Evolutionary conservation across 371 early-diverging fungal genomes (phyloP).

Genomic region (Parasitella parasitica): DNA sequence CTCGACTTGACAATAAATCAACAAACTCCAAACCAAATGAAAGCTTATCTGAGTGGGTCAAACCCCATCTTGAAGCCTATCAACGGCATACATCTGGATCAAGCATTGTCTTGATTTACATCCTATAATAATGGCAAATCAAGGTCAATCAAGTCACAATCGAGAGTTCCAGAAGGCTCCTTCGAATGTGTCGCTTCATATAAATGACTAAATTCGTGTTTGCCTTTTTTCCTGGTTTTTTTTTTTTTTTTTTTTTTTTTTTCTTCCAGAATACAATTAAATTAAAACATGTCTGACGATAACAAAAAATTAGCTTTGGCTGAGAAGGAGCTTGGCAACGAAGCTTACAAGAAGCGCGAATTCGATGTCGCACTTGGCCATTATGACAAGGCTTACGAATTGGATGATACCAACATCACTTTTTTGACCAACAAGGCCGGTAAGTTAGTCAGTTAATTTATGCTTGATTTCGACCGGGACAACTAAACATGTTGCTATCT

Average conservation of each 20-base stretch:
- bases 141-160: slow-evolving; percentile 21
- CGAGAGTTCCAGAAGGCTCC: slow-evolving; percentile 30
- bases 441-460: slow-evolving; percentile 12
- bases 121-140: too few species aligned
- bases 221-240: background rate
- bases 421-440: slow-evolving; percentile 93
- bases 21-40: too few species aligned
- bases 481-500: too few species aligned
- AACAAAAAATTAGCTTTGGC: slow-evolving; percentile 73
- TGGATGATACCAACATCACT: slow-evolving; percentile 87
- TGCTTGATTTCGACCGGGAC: too few species aligned
- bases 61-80: too few species aligned
- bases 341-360: slow-evolving; percentile 89
- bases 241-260: slow-evolving; percentile 5
- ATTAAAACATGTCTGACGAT: slow-evolving; percentile 48
- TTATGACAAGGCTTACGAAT: slow-evolving; percentile 90
- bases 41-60: too few species aligned
- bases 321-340: slow-evolving; percentile 92
- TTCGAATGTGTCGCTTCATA: slow-evolving; percentile 3
- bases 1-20: too few species aligned
- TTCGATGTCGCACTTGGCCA: slow-evolving; percentile 89
- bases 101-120: too few species aligned
- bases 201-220: background rate
- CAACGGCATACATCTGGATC: too few species aligned
- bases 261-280: background rate